phyloP scores from a whole-genome alignment of 2,329 filamentous ascomycete genomes.

The Ustilaginoidea virens region DNA sequence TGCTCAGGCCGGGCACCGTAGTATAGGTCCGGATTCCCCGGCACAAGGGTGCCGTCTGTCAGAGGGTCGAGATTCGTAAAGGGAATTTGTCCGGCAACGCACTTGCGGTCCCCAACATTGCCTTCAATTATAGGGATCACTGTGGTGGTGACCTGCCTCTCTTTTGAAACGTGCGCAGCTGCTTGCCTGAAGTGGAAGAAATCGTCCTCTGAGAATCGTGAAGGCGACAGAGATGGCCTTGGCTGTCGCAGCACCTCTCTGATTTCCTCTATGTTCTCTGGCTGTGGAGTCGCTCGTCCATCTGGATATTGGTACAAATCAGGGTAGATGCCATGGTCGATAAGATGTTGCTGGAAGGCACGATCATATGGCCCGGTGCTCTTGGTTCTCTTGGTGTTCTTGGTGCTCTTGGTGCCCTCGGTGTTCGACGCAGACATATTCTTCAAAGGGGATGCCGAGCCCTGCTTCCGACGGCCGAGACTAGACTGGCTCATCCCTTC shows the following conservation, averaged over 20 bases:
- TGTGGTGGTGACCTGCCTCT: slow-evolving; percentile 15
- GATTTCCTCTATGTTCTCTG: slow-evolving; percentile 10
- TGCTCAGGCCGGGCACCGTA: slow-evolving; percentile 17
- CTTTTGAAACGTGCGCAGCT: slow-evolving; percentile 16
- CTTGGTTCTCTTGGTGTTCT: slow-evolving; percentile 5
- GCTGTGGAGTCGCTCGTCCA: slow-evolving; percentile 5
- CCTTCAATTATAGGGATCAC: slow-evolving; percentile 19
- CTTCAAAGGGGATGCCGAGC: not conserved
- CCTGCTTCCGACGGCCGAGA: not conserved
- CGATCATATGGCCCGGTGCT: slow-evolving; percentile 9
- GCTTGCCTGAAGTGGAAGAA: slow-evolving; percentile 15
- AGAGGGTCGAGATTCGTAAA: slow-evolving; percentile 22
- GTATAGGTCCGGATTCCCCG: slow-evolving; percentile 18
- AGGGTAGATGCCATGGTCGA: slow-evolving; percentile 8
- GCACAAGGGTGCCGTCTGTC: slow-evolving; percentile 16
- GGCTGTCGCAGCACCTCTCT: slow-evolving; percentile 3
- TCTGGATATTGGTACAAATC: slow-evolving; percentile 7
- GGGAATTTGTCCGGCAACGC: slow-evolving; percentile 11
- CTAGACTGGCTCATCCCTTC: no score
- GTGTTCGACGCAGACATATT: no score
- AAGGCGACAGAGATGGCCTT: slow-evolving; percentile 19
- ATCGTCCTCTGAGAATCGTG: slow-evolving; percentile 15
- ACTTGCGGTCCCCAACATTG: slow-evolving; percentile 8
- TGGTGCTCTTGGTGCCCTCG: not conserved
- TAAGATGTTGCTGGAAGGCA: slow-evolving; percentile 9